Percentiles rank a stretch among this genome's conserved stretches.
phyloP scores from a whole-genome alignment of 116 monocot species.

The Zostera marina region DNA sequence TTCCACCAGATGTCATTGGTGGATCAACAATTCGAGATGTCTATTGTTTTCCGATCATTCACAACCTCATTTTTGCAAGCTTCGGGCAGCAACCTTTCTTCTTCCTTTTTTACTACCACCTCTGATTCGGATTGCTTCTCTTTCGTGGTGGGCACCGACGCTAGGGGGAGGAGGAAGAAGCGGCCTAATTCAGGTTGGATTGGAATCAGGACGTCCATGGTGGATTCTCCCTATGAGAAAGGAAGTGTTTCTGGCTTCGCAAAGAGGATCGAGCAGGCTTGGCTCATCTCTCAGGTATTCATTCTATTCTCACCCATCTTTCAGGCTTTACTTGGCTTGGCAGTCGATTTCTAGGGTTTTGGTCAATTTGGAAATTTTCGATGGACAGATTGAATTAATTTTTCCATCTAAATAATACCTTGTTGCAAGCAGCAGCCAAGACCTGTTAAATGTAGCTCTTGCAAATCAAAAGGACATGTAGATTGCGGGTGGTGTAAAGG shows the following conservation, averaged over 20 bases:
- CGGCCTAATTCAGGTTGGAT: background rate
- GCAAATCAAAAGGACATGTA: constrained; percentile 52
- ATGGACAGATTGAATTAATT: background rate
- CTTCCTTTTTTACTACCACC: too few relatives aligned
- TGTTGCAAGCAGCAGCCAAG: constrained; percentile 53
- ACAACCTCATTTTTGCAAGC: too few relatives aligned
- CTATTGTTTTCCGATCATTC: too few relatives aligned
- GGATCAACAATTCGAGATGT: too few relatives aligned
- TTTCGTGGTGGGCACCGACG: background rate
- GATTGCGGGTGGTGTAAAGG: constrained; percentile 92
- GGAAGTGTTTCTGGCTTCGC: background rate
- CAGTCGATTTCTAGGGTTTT: background rate
- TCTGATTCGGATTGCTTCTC: too few relatives aligned
- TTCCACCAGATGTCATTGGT: too few relatives aligned
- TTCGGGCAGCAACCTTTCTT: too few relatives aligned
- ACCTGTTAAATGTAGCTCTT: constrained; percentile 64
- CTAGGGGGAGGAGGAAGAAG: background rate
- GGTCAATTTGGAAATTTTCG: background rate
- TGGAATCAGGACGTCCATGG: background rate
- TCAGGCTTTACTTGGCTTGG: background rate
- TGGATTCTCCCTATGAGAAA: background rate
- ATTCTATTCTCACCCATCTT: background rate
- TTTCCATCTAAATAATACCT: background rate
- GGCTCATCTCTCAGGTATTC: constrained; percentile 2
- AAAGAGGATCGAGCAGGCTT: background rate